Evolutionary conservation across 2,329 filamentous ascomycete genomes (phyloP), one percentile per base, ranked within the genome.

Genomic region (Ophiostoma pallidulum): DNA sequence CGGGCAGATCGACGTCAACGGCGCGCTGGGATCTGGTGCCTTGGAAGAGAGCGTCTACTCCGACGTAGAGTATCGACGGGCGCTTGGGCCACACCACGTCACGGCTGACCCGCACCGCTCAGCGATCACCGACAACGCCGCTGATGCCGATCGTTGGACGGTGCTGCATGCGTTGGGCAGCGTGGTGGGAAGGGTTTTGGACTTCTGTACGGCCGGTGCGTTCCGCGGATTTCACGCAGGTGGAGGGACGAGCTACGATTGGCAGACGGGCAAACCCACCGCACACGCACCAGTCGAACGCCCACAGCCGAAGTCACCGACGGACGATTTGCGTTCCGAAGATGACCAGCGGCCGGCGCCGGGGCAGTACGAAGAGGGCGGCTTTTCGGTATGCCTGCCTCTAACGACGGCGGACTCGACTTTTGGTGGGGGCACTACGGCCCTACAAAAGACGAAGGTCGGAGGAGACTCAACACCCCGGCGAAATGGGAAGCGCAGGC

Each of bases 191-290:
- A 91, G 83, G 58, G 80, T 94, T 0, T 89, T 87, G 76, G 78
- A 89, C 56, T 92, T 95, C 58, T 95, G 90, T 68, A 86, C 72
- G 62, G 68, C 70, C 0, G 78, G 75, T 8, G 78, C 84, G 0
- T 94, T 96, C 59, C 75, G 77, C 47, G 90, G 90, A 0, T 96
- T 96, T 62, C 82, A 90, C 52, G 88, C 90, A 12, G 91, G 90
- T 8, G 87, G 84, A 3, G 91, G 90, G 8, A 72, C 71, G 51
- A 80, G 79, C 22, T 94, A 90, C 59, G 68, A 53, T 44, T 60
- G 60, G 53, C 60, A 64, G 14, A 54, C 49, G 13, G 60, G 54
- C 41, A 63, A 59, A 18, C 62, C 64, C 9, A 5, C 29, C 7
- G 31, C n/a, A 22, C 24, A 5, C 26, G 33, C 6, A 31, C 33